A percentile compares a stretch with the other conserved stretches of the same genome.
These are phyloP conservation scores for Escallonia rubra DNA, from an alignment of 129 eudicot genomes.

Conservation along the genomic window DNA sequence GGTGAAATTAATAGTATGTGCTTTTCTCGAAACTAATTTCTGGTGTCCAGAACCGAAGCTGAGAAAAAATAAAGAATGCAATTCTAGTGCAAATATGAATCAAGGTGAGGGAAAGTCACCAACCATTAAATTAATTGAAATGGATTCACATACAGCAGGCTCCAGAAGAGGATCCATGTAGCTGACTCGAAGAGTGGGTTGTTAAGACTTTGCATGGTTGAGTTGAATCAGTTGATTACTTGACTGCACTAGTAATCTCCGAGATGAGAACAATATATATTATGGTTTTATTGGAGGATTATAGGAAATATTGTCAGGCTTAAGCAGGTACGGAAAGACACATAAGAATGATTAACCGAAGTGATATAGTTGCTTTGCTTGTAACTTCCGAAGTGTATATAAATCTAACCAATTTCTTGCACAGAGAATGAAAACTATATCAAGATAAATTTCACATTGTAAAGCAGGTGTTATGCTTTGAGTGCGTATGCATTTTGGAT, in stretches of 20 bases:
- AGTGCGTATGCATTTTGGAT: not conserved
- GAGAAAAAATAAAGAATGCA: no score
- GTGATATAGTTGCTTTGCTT: not conserved
- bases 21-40: no score
- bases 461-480: not conserved
- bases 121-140: not conserved
- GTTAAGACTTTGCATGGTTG: not conserved
- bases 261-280: not conserved
- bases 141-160: not conserved
- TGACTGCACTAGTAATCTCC: constrained; percentile 1
- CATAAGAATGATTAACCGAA: not conserved
- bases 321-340: not conserved
- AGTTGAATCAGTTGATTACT: not conserved
- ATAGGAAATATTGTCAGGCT: not conserved
- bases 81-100: no score
- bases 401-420: not conserved
- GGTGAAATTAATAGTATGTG: no score
- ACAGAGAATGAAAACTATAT: not conserved
- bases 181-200: not conserved
- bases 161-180: constrained; percentile 6
- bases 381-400: not conserved
- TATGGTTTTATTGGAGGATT: not conserved
- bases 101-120: no score
- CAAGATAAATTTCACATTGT: not conserved
- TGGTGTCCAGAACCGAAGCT: no score